phyloP scores from a whole-genome alignment of 2,329 filamentous ascomycete genomes.

The Fusarium lateritium region DNA sequence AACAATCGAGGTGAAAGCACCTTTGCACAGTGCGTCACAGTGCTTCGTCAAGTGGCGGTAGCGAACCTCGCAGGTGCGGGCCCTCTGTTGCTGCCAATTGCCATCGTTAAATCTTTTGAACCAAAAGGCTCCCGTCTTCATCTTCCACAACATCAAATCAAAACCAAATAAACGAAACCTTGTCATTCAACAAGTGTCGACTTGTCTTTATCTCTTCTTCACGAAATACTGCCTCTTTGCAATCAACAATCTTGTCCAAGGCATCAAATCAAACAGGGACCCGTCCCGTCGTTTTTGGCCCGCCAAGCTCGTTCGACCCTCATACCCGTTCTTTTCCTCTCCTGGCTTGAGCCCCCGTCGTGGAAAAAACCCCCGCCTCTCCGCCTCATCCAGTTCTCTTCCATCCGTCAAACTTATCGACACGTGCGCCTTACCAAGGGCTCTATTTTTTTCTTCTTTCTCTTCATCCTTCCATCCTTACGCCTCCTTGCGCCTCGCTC shows the following conservation, averaged over 20 bases:
- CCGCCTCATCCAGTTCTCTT: constrained; percentile 48
- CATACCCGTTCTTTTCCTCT: constrained; percentile 49
- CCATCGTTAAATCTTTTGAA: constrained; percentile 10
- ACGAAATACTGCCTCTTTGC: constrained; percentile 28
- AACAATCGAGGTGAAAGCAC: not conserved
- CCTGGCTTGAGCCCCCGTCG: constrained; percentile 41
- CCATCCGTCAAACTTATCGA: constrained; percentile 50
- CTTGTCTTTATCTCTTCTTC: constrained; percentile 25
- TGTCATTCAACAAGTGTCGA: constrained; percentile 11
- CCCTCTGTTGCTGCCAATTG: constrained; percentile 20
- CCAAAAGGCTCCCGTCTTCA: constrained; percentile 19
- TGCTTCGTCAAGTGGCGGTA: constrained; percentile 38
- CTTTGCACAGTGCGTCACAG: constrained; percentile 29
- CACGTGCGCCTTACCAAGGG: constrained; percentile 51
- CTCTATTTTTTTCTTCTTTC: constrained; percentile 40
- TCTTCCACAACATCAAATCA: constrained; percentile 16
- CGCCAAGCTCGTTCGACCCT: constrained; percentile 42
- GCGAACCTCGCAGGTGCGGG: constrained; percentile 19
- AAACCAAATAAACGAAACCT: constrained; percentile 11
- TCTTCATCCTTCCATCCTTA: constrained; percentile 27
- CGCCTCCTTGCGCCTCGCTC: constrained; percentile 32
- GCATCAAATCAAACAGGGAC: constrained; percentile 34
- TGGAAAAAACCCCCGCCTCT: constrained; percentile 50
- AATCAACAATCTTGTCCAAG: constrained; percentile 26
- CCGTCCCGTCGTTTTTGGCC: constrained; percentile 36